Evolutionary conservation across 1,284 basidiomycete species (phyloP), one percentile per base, ranked within the genome.

Genomic region (Irpex lacteus): DNA sequence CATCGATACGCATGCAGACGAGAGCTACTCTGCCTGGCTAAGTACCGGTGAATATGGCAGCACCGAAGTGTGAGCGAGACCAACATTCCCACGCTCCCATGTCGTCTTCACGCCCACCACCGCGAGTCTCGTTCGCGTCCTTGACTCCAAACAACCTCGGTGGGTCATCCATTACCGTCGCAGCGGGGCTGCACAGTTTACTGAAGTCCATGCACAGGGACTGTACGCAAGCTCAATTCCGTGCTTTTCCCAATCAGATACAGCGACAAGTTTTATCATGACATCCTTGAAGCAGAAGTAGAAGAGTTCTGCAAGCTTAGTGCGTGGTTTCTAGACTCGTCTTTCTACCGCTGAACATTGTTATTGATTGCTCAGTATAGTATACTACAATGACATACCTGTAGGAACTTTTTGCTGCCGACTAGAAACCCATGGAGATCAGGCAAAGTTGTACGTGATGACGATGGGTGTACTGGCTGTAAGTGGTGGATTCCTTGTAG

Each of bases 301-400:
- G 91, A 93, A 71, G 84, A 88, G 44, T 93, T 91, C 74, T 94
- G 92, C 77, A 88, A 92, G 76, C 87, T 94, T 69, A 82, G 91
- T 82, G 76, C 75, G 80, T 77, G 60, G 37, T 59, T 21, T 18
- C 9, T 18, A 52, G 50, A 34, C 26, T 60, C 40, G 32, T n/a
- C 19, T 32, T 60, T 32, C 7, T 32, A 37, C 7, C 49, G 32
- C 54, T 60, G 53, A 65, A 26, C 13, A 18, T 38, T 8, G 19
- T 36, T n/a, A 55, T 19, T 53, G 38, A 36, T 11, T 47, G 38
- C 37, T 21, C 55, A 52, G 18, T 70, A 32, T 47, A 94, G 91
- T 92, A 55, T 94, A 94, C 76, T 92, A 89, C 76, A 94, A 93
- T 77, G 92, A 94, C 77, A 82, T 94, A 64, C 92, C 92, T 60